Base-by-base conservation (phyloP, 345 rosid genomes). In the Atalantia buxifolia region DNA sequence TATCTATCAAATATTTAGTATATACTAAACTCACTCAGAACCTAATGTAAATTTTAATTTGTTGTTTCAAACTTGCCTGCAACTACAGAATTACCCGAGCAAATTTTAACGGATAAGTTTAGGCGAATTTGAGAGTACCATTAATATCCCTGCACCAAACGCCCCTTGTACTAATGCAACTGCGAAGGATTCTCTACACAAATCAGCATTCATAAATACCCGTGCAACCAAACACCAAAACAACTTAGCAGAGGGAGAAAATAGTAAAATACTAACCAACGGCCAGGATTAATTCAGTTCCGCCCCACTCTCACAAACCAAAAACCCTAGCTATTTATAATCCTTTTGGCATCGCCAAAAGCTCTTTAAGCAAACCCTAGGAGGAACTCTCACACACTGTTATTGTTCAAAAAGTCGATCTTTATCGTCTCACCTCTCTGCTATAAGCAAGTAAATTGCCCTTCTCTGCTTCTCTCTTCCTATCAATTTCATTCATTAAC, bases 281-380 rank as follows among this genome's bases (percentile, higher is more conserved):
- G 72, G 81, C 6, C 81, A 64, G 27, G 71, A 78, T 71, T 31
- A 21, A 14, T 63, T 72, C 81, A 62, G 60, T 14, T 35, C 19
- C 25, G 10, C 18, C 50, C 22, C 6, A 9, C 0, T 21, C 6
- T 19, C 7, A 12, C 33, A 13, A 63, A 5, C 18, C 53, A 28
- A 40, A 81, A 82, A 78, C 84, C 84, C 84, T 82, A 82, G 59
- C 72, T 56, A 63, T 75, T 78, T 75, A 78, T 74, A 77, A 40
- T 6, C 68, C 48, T 28, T 69, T 18, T 69, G 7, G 57, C 38
- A 10, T 36, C 10, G 14, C 55, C 31, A 18, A 56, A 27, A 0
- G 25, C 68, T 53, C 38, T 14, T 55, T 3, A 3, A 10, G 31
- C 36, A 66, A 71, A 33, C 69, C 77, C 66, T 45, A 64, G 62